Base-by-base conservation (phyloP, 768 basidiomycete genomes). In the Mycena venus region DNA sequence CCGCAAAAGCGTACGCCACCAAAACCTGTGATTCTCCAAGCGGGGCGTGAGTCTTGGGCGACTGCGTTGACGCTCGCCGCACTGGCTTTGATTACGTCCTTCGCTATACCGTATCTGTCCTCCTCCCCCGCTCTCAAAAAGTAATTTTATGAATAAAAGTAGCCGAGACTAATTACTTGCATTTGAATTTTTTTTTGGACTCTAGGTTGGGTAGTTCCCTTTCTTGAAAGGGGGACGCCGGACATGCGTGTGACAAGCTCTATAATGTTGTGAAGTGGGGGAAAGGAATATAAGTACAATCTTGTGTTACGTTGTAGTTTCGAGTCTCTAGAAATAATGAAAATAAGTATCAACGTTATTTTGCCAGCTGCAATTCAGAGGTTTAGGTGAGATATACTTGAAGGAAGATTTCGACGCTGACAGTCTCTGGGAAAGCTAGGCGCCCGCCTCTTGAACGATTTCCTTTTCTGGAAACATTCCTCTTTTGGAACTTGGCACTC, bases 91-190 rank as follows among this genome's bases (percentile, higher is more conserved):
- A 86, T 86, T 72, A 90, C 90, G 31, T 90, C 90, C 17, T 89
- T 92, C 80, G 85, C 88, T 70, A 83, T 93, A 85, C 91, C 92
- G 63, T 90, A 88, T 82, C 80, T 91, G 74, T 87, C 89, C 63
- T 74, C 76, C 74, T 81, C 72, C 68, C 79, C 70, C 8, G 27
- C 29, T 17, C 44, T 14, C 21, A 78, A 51, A 51, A 51, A 78
- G 58, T 76, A 78, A 79, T 53, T 72, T 71, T 77, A 73, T 76
- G 56, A 74, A 56, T 63, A 77, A 75, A 73, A 62, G 69, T 76
- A 76, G 75, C 72, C 64, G 72, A 68, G 55, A 51, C 75, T 76
- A 76, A 76, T 76, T 67, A 71, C n/a, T 76, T 60, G 47, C 58
- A 12, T 76, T 23, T 71, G 11, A 23, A 31, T 34, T 27, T 62